Evolutionary conservation across 2,329 filamentous ascomycete species (phyloP).

Genomic region (Lasiodiplodia theobromae): DNA sequence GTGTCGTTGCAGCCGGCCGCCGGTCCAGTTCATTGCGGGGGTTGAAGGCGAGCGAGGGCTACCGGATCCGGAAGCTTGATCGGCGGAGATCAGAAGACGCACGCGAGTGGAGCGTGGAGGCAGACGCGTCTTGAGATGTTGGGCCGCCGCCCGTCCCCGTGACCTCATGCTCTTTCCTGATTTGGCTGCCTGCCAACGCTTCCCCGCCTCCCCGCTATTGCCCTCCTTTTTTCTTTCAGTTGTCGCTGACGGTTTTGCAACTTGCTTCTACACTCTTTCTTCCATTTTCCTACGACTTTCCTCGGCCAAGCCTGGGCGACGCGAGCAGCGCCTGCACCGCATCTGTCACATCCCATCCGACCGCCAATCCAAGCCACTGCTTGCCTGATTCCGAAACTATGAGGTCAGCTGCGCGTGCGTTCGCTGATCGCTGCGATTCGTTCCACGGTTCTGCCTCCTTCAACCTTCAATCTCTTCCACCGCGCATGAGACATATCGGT

Average conservation of each 20-base stretch:
- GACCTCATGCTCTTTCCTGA: constrained; percentile 17
- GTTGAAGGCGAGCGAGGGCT: background rate
- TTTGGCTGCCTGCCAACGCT: constrained; percentile 3
- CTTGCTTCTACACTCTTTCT: background rate
- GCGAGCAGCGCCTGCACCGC: constrained; percentile 2
- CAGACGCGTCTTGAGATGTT: background rate
- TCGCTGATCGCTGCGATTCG: constrained; percentile 6
- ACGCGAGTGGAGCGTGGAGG: background rate
- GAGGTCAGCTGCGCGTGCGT: constrained; percentile 8
- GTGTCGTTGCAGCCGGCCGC: constrained; percentile 51
- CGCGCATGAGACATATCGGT: background rate
- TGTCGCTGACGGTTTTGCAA: background rate
- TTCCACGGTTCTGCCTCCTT: background rate
- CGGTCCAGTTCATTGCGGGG: constrained; percentile 57
- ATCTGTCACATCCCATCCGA: background rate
- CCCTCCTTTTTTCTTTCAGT: background rate
- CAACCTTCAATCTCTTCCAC: background rate
- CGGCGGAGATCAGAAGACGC: constrained; percentile 7
- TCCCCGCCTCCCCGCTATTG: constrained; percentile 18
- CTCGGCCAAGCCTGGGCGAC: background rate
- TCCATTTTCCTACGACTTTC: background rate
- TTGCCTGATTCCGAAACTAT: background rate
- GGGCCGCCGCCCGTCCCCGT: constrained; percentile 13
- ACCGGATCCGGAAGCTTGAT: constrained; percentile 18
- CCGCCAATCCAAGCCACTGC: constrained; percentile 12